phyloP scores from a whole-genome alignment of 805 yeast species.

The Ogataea saltuana region DNA sequence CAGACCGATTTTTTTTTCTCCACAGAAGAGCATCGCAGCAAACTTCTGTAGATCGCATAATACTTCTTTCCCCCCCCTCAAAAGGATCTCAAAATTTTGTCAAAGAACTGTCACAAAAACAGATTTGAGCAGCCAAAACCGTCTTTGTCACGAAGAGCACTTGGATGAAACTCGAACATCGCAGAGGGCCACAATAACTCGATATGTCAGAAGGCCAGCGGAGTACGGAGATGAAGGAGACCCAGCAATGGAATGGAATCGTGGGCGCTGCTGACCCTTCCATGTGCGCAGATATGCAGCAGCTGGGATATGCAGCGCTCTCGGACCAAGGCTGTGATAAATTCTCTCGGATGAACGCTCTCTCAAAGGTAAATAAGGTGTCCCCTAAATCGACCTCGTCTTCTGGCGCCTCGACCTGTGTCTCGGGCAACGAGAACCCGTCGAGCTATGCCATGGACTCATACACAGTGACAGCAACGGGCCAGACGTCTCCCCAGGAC shows the following conservation, averaged over 20 bases:
- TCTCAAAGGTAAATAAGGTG: background rate
- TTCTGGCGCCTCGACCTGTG: background rate
- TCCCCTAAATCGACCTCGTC: background rate
- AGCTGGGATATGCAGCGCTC: too few species aligned
- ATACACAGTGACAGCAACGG: background rate
- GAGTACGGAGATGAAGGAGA: background rate
- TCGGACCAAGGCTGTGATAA: too few species aligned
- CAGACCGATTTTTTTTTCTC: too few species aligned
- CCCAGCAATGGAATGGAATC: background rate
- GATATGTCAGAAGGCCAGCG: background rate
- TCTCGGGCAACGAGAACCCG: background rate
- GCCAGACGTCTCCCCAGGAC: background rate
- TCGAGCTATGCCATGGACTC: background rate
- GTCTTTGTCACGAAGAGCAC: background rate
- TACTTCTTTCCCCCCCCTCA: too few species aligned
- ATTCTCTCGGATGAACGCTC: too few species aligned
- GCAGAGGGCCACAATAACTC: background rate
- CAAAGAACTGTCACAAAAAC: too few species aligned
- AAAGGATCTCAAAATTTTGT: too few species aligned
- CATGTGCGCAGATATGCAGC: background rate
- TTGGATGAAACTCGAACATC: background rate
- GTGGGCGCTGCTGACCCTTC: conserved; percentile 1
- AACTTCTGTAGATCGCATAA: too few species aligned
- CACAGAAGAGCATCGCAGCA: too few species aligned
- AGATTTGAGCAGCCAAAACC: too few species aligned